A percentile compares a stretch with the other conserved stretches of the same genome.
These are phyloP conservation scores for Claviceps maximensis DNA, from an alignment of 2,329 filamentous ascomycete genomes.

Conservation along the genomic window DNA sequence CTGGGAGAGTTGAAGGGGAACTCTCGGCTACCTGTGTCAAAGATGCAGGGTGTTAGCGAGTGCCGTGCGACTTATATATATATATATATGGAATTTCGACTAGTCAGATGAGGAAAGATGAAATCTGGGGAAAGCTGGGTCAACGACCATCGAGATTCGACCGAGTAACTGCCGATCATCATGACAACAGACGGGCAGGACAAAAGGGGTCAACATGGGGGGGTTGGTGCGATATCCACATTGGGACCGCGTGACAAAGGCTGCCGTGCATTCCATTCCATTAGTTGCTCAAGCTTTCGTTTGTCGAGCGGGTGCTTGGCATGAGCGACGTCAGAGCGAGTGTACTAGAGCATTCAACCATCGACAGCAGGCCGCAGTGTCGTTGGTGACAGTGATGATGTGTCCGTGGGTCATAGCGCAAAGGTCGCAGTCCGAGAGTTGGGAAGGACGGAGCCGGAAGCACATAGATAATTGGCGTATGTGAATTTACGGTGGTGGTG, in stretches of 20 bases:
- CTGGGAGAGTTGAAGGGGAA: conserved; percentile 8
- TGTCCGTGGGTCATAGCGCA: not conserved
- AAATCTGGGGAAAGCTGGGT: not conserved
- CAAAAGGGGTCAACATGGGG: not conserved
- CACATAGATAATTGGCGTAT: not conserved
- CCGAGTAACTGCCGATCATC: conserved; percentile 6
- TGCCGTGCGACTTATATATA: not conserved
- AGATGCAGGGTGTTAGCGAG: not conserved
- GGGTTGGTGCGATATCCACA: conserved; percentile 8
- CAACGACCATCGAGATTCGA: not conserved
- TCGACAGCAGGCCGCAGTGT: not conserved
- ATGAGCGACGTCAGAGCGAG: conserved; percentile 1
- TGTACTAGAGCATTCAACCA: not conserved
- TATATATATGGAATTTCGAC: not conserved
- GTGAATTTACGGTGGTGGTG: too few relatives aligned
- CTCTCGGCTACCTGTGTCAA: conserved; percentile 2
- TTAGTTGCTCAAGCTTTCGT: not conserved
- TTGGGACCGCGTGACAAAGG: not conserved
- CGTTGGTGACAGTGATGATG: not conserved
- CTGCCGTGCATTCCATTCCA: not conserved
- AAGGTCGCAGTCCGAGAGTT: not conserved
- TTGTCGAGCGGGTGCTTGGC: not conserved
- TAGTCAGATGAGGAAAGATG: not conserved
- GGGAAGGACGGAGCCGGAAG: not conserved
- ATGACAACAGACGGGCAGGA: conserved; percentile 1